Percentiles rank a stretch among this genome's conserved stretches.
Conservation (phyloP, 2,329 filamentous ascomycete genomes). For the Cladosporium velox region DNA sequence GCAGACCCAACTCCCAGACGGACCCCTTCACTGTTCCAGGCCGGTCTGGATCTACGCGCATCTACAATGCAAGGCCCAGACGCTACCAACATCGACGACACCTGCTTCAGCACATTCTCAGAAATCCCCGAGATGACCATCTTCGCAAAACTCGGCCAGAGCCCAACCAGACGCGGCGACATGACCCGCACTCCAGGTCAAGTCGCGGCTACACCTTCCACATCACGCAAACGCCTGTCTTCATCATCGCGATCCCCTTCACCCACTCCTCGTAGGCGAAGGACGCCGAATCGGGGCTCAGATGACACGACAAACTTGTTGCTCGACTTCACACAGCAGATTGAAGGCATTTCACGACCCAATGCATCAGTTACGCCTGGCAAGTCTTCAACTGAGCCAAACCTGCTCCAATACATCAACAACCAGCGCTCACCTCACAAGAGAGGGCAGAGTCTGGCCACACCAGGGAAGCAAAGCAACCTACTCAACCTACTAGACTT, state of each 20-base stretch:
- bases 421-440: slow-evolving; percentile 46
- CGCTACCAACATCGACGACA: slow-evolving; percentile 59
- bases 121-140: slow-evolving; percentile 85
- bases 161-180: slow-evolving; percentile 43
- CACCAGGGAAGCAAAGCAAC: slow-evolving; percentile 47
- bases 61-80: slow-evolving; percentile 33
- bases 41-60: slow-evolving; percentile 29
- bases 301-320: slow-evolving; percentile 75
- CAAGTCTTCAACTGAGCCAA: slow-evolving; percentile 52
- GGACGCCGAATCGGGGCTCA: slow-evolving; percentile 43
- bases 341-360: slow-evolving; percentile 55
- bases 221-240: slow-evolving; percentile 47
- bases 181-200: slow-evolving; percentile 28
- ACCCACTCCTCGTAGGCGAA: slow-evolving; percentile 56
- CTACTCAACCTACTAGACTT: slow-evolving; percentile 80
- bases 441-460: slow-evolving; percentile 37
- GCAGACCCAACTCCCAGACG: slow-evolving; percentile 23
- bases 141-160: slow-evolving; percentile 71
- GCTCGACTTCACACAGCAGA: slow-evolving; percentile 84
- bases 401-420: slow-evolving; percentile 47
- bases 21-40: slow-evolving; percentile 27
- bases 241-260: slow-evolving; percentile 46
- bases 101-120: slow-evolving; percentile 84
- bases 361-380: slow-evolving; percentile 51
- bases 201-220: slow-evolving; percentile 51